phyloP scores from a whole-genome alignment of 1,284 basidiomycete species.

The Porphyrellus sp. region DNA sequence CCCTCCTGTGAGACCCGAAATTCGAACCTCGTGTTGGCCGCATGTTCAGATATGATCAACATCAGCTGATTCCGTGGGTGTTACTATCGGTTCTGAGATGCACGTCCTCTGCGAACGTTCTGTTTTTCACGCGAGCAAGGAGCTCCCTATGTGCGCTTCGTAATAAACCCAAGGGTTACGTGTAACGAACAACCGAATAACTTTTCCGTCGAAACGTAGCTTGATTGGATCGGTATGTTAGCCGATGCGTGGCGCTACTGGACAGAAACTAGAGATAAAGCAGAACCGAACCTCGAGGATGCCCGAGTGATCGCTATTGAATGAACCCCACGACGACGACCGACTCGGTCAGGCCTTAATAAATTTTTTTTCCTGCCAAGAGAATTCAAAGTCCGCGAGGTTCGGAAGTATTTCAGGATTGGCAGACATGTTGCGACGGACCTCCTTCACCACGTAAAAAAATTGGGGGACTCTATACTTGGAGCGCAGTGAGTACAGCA shows the following conservation, averaged over 20 bases:
- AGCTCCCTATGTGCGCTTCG: conserved; percentile 4
- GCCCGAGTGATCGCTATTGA: conserved; percentile 6
- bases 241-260: conserved; percentile 17
- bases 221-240: conserved; percentile 12
- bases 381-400: conserved; percentile 28
- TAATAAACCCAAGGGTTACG: not conserved
- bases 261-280: not conserved
- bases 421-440: conserved; percentile 5
- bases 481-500: conserved; percentile 5
- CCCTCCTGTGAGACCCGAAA: conserved; percentile 17
- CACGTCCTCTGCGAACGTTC: not conserved
- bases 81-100: conserved; percentile 10
- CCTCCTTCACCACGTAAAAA: conserved; percentile 23
- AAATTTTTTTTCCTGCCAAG: not conserved
- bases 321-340: conserved; percentile 14
- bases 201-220: not conserved
- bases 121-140: conserved; percentile 6
- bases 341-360: not conserved
- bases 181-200: not conserved
- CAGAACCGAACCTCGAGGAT: conserved; percentile 13
- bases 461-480: not conserved
- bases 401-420: conserved; percentile 25
- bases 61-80: conserved; percentile 21
- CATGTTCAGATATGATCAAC: conserved; percentile 27
- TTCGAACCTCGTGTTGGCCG: conserved; percentile 29